Base-by-base conservation (phyloP, 768 basidiomycete species). In the Pholiota molesta region DNA sequence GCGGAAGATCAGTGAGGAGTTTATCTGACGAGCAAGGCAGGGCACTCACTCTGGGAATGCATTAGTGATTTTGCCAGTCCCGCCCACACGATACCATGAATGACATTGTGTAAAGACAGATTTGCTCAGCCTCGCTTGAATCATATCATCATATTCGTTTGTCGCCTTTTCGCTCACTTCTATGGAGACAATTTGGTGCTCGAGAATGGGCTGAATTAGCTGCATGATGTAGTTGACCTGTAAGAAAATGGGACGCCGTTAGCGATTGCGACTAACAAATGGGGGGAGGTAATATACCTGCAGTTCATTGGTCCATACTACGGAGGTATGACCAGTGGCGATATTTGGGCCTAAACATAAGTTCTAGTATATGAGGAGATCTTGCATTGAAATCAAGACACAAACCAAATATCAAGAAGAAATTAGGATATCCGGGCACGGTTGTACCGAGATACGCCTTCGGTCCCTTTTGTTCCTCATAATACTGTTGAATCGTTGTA, bases 371-470 rank as follows among this genome's bases (percentile, higher is more conserved):
- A 11, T 23, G 21, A 7, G 33, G 37, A 21, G 16, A 31, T 9
- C 9, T 31, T 7, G 3, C 1, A 9, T 2, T 9, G 28, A 52
- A 21, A 16, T 26, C 11, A 21, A 17, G 33, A 31, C 2, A 5
- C 52, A 13, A 51, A 78, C 82, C 83, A 23, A 72, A 66, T 8
- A 83, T 62, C 9, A 72, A 70, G 63, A 74, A 82, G 60, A 80
- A 76, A 62, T 83, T 83, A 0, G 82, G 82, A 62, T 82, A 83
- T 5, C 74, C 75, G 26, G 81, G 79, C 1, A 79, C 55, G 7
- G 72, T 67, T 2, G 80, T 81, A 14, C 80, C 80, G 11, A 77
- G 66, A 62, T 82, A 83, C 6, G 80, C 81, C 47, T 72, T 73
- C 23, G 80, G 77, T 0, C 81, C 81, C 0, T 74, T 70, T 23